Percentiles rank a stretch among this genome's conserved stretches.
phyloP scores from a whole-genome alignment of 2,329 filamentous ascomycete species.

The Bipolaris bicolor region DNA sequence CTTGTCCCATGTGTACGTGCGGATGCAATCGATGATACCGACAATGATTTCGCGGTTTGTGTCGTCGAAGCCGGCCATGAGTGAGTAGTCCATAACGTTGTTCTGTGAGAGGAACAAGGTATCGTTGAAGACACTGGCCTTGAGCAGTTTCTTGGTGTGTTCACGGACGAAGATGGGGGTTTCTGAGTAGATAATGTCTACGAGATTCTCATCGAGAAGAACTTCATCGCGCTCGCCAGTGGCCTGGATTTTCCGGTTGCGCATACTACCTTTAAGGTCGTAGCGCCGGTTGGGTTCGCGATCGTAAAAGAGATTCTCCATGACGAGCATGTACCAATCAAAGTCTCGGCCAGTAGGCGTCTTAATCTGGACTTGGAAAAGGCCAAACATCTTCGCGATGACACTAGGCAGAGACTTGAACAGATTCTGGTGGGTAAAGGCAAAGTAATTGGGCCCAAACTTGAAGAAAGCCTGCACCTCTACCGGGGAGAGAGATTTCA shows the following conservation, averaged over 20 bases:
- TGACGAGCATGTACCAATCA: conserved; percentile 90
- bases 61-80: conserved; percentile 98
- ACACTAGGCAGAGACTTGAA: conserved; percentile 93
- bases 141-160: conserved; percentile 91
- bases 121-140: conserved; percentile 95
- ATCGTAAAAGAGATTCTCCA: conserved; percentile 99
- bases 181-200: conserved; percentile 94
- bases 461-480: conserved; percentile 93
- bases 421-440: conserved; percentile 93
- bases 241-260: conserved; percentile 94
- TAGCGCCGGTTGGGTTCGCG: conserved; percentile 80
- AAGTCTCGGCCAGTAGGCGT: conserved; percentile 95
- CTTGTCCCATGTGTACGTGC: conserved; percentile 99
- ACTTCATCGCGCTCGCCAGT: conserved; percentile 97
- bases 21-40: conserved; percentile 95
- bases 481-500: conserved; percentile 88
- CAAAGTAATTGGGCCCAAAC: conserved; percentile 96
- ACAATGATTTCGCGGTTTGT: conserved; percentile 88
- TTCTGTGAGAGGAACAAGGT: conserved; percentile 93
- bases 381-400: conserved; percentile 98
- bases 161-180: conserved; percentile 93
- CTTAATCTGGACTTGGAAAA: conserved; percentile 97
- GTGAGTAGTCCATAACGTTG: conserved; percentile 98
- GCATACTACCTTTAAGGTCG: conserved; percentile 97
- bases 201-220: conserved; percentile 96